Evolutionary conservation across 2,329 filamentous ascomycete genomes (phyloP).

Genomic region (Alternaria panax): DNA sequence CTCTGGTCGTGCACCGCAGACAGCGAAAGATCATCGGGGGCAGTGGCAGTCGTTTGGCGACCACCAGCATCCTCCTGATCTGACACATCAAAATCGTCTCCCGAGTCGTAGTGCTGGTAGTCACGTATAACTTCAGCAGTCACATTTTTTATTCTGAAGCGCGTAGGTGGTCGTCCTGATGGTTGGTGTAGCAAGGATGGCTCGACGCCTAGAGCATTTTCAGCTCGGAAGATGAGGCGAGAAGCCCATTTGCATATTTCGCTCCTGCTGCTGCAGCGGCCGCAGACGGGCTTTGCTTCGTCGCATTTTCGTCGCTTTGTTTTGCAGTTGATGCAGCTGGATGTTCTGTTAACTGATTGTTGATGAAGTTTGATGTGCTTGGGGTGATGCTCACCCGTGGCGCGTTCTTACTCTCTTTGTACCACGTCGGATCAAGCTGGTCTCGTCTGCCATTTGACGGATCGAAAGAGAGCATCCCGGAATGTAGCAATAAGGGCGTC

Average conservation of each 20-base stretch:
- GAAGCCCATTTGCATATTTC: conserved; percentile 26
- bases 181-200: conserved; percentile 12
- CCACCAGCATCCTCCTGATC: background rate
- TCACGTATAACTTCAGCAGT: conserved; percentile 22
- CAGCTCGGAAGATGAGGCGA: conserved; percentile 25
- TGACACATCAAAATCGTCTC: background rate
- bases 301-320: conserved; percentile 27
- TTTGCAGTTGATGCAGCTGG: conserved; percentile 24
- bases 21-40: background rate
- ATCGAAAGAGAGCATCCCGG: too few relatives aligned
- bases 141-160: conserved; percentile 17
- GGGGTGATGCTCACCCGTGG: background rate
- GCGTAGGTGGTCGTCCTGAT: conserved; percentile 3
- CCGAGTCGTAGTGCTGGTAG: conserved; percentile 3
- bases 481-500: too few relatives aligned
- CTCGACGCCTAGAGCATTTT: conserved; percentile 13
- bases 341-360: background rate
- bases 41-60: background rate
- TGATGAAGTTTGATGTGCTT: background rate
- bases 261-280: conserved; percentile 20
- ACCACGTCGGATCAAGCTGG: background rate
- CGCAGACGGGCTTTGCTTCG: conserved; percentile 26
- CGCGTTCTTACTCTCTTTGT: conserved; percentile 14
- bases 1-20: background rate
- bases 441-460: background rate